Conservation (phyloP, 106 monocot species). For the Dioscorea zingiberensis region DNA sequence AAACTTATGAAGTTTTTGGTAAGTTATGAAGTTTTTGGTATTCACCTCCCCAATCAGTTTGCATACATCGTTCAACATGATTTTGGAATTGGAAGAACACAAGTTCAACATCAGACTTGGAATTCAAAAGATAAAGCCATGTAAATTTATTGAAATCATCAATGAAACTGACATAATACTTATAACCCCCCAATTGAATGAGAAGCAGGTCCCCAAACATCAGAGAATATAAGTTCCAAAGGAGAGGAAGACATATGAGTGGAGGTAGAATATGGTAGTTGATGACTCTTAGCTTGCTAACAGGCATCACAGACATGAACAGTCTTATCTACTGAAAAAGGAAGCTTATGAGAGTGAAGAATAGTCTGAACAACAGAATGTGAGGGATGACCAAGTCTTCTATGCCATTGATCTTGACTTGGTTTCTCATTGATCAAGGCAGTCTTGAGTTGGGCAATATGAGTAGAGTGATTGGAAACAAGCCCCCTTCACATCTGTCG, state of each 20-base stretch:
- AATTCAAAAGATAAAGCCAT: background rate
- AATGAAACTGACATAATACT: background rate
- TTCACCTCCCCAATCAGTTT: background rate
- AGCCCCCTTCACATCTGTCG: background rate
- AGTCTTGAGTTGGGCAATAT: background rate
- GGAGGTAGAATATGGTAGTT: too few relatives aligned
- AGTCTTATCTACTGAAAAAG: background rate
- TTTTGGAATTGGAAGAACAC: background rate
- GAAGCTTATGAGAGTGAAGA: background rate
- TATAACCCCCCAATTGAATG: background rate
- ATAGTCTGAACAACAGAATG: background rate
- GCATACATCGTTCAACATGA: background rate
- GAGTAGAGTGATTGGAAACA: background rate
- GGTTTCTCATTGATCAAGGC: background rate
- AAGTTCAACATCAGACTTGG: background rate
- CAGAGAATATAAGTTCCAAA: background rate
- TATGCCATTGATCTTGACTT: background rate
- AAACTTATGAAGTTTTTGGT: background rate
- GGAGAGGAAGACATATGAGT: background rate
- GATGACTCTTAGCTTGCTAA: background rate
- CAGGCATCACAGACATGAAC: background rate
- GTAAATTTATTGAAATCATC: background rate
- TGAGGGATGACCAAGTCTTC: background rate
- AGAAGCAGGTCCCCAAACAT: background rate
- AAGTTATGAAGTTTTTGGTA: background rate